phyloP scores from a whole-genome alignment of 1,284 basidiomycete genomes.

The Trametes sp. region DNA sequence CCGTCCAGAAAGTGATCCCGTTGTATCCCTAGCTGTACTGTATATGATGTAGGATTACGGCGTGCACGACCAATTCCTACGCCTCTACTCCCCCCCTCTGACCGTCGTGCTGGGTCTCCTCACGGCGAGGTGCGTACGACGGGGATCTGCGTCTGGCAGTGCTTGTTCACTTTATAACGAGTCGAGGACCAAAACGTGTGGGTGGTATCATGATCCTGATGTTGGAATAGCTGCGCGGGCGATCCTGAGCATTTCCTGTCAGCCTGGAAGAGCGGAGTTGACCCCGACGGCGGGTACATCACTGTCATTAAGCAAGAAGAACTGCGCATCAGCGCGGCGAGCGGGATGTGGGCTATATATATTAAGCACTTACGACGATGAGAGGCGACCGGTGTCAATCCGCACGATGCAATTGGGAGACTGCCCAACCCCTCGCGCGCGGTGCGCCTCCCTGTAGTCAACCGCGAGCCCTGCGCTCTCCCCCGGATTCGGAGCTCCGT shows the following conservation, averaged over 20 bases:
- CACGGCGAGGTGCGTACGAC: too few species aligned
- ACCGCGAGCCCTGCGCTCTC: background rate
- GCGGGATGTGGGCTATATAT: background rate
- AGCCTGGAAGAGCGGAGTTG: background rate
- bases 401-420: background rate
- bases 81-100: background rate
- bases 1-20: slow-evolving; percentile 23
- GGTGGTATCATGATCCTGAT: slow-evolving; percentile 3
- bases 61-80: slow-evolving; percentile 11
- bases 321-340: background rate
- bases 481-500: too few species aligned
- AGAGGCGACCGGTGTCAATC: background rate
- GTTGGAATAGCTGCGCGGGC: background rate
- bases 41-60: slow-evolving; percentile 30
- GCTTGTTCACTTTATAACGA: too few species aligned
- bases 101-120: background rate
- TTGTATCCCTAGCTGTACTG: slow-evolving; percentile 34
- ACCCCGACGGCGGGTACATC: background rate
- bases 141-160: too few species aligned
- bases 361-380: background rate
- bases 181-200: background rate
- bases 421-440: too few species aligned
- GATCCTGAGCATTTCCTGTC: slow-evolving; percentile 1
- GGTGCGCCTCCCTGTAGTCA: background rate
- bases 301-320: background rate